Evolutionary conservation across 305 asterid genomes (phyloP).

Genomic region (Plantago coronopus): DNA sequence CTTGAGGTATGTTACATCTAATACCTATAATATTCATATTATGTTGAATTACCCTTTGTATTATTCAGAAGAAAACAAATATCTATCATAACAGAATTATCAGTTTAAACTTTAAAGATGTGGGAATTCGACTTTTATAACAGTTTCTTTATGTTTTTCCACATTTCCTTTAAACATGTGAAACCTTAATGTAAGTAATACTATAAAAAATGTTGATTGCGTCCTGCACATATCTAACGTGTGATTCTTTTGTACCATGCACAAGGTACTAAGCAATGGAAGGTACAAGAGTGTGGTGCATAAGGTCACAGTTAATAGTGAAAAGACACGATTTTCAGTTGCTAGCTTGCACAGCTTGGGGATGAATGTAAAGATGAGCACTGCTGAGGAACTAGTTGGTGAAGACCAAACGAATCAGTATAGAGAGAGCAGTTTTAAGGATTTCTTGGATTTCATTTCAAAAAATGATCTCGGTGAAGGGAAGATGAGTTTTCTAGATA

Average conservation of each 20-base stretch:
- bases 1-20: conserved; percentile 19
- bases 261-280: conserved; percentile 38
- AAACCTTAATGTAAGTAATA: not conserved
- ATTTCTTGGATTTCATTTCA: conserved; percentile 36
- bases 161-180: no score
- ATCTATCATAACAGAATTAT: no score
- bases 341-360: conserved; percentile 42
- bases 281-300: conserved; percentile 36
- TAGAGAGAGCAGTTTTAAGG: conserved; percentile 35
- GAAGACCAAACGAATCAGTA: conserved; percentile 28
- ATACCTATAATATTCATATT: not conserved
- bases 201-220: not conserved
- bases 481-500: conserved; percentile 27
- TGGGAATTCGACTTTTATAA: no score
- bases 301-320: conserved; percentile 25
- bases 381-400: conserved; percentile 35
- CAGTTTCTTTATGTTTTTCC: no score
- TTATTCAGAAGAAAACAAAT: no score
- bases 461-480: conserved; percentile 37
- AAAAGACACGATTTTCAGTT: conserved; percentile 31
- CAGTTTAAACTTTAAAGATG: no score
- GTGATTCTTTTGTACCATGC: not conserved
- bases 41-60: no score
- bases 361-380: conserved; percentile 38
- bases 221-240: not conserved